These are phyloP conservation scores for Arabidopsis hybrid DNA, from an alignment of 441 rosid species.

Conservation along the genomic window DNA sequence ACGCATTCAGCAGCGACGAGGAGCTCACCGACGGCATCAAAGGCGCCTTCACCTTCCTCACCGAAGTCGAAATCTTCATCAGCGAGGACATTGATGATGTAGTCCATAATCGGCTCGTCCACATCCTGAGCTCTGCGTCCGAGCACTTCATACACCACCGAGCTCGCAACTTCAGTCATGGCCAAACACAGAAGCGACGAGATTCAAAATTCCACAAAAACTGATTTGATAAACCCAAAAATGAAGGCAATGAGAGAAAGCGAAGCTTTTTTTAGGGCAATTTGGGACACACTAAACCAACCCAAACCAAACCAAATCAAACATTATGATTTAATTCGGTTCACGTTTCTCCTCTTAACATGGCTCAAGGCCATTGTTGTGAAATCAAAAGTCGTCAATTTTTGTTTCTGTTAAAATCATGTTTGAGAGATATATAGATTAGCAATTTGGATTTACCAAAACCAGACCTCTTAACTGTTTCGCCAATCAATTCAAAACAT, in stretches of 20 bases:
- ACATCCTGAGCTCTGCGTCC: slow-evolving; percentile 78
- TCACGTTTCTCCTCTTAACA: no score
- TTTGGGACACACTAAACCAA: no score
- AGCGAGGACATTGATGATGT: slow-evolving; percentile 96
- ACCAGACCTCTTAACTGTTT: neutral
- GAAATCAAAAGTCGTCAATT: no score
- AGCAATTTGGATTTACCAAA: neutral
- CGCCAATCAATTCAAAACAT: neutral
- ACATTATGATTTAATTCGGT: no score
- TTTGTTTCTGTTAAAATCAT: no score
- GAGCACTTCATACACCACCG: slow-evolving; percentile 86
- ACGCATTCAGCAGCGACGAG: slow-evolving; percentile 91
- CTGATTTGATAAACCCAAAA: neutral
- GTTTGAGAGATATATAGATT: neutral
- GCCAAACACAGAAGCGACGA: slow-evolving; percentile 12
- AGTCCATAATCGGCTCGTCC: slow-evolving; percentile 91
- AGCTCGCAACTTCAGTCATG: slow-evolving; percentile 91
- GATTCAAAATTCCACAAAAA: neutral
- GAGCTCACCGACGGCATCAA: slow-evolving; percentile 90
- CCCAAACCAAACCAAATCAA: no score
- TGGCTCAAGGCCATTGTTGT: no score
- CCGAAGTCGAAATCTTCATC: slow-evolving; percentile 98
- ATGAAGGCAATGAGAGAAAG: neutral
- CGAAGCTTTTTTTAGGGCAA: neutral
- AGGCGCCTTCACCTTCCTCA: slow-evolving; percentile 91